Evolutionary conservation across 768 basidiomycete species (phyloP).

Genomic region (Auriscalpium microsporum): DNA sequence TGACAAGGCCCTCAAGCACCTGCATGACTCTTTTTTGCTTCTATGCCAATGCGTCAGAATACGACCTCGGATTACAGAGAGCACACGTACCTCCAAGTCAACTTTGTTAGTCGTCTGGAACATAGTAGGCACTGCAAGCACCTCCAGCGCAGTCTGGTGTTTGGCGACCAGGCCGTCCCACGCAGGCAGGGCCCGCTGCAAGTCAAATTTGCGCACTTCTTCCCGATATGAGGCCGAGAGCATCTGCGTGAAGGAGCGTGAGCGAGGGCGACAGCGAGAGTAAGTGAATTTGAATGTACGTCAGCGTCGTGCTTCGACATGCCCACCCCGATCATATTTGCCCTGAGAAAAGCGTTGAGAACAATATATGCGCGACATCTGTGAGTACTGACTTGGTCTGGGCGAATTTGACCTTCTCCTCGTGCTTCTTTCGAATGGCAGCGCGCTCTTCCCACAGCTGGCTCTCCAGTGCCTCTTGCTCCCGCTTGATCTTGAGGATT

Average conservation of each 20-base stretch:
- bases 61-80: background rate
- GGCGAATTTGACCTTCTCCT: conserved; percentile 63
- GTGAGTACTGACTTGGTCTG: conserved; percentile 46
- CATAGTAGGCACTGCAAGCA: conserved; percentile 64
- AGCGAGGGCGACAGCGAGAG: background rate
- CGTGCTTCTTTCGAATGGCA: conserved; percentile 53
- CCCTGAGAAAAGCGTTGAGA: conserved; percentile 33
- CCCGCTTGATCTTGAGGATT: conserved; percentile 49
- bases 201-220: conserved; percentile 62
- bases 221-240: conserved; percentile 54
- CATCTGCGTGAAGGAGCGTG: conserved; percentile 35
- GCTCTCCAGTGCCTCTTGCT: conserved; percentile 63
- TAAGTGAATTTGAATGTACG: conserved; percentile 29
- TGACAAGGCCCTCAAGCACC: background rate
- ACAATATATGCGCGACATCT: background rate
- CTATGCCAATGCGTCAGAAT: background rate
- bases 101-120: conserved; percentile 40
- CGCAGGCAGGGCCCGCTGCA: conserved; percentile 57
- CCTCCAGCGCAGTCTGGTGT: conserved; percentile 59
- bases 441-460: conserved; percentile 61
- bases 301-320: conserved; percentile 65
- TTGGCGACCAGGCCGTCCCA: conserved; percentile 70
- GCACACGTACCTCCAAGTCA: conserved; percentile 47
- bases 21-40: conserved; percentile 1
- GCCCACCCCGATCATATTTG: conserved; percentile 52